A percentile compares a stretch with the other conserved stretches of the same genome.
Conservation (phyloP, 73 alveolate genomes). For the Paramecium pentaurelia region DNA sequence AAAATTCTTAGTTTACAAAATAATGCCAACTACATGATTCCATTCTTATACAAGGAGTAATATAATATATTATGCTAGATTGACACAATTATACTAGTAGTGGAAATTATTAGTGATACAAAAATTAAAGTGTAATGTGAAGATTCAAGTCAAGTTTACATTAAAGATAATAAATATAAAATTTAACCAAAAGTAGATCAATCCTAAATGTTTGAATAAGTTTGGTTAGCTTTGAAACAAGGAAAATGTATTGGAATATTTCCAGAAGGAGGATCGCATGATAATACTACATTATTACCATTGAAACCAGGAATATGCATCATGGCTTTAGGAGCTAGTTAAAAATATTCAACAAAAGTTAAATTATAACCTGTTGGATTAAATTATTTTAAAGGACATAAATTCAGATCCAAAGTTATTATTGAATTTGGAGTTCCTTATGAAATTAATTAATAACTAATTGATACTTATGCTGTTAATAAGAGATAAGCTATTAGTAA, state of each 20-base stretch:
- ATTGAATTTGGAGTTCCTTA: slow-evolving; percentile 92
- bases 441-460: slow-evolving; percentile 79
- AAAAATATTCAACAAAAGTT: slow-evolving; percentile 78
- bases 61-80: not conserved
- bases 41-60: slow-evolving; percentile 62
- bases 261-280: slow-evolving; percentile 99
- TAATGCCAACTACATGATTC: slow-evolving; percentile 65
- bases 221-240: slow-evolving; percentile 74
- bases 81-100: slow-evolving; percentile 52
- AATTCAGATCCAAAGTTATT: slow-evolving; percentile 87
- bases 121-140: slow-evolving; percentile 43
- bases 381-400: slow-evolving; percentile 87
- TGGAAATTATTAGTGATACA: slow-evolving; percentile 62
- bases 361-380: slow-evolving; percentile 90
- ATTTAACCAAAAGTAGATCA: slow-evolving; percentile 94
- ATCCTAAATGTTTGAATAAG: slow-evolving; percentile 83
- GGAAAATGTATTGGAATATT: slow-evolving; percentile 93
- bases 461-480: slow-evolving; percentile 69
- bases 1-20: slow-evolving; percentile 67
- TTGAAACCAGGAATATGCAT: slow-evolving; percentile 95
- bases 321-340: slow-evolving; percentile 95
- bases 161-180: slow-evolving; percentile 64
- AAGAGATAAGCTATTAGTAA: slow-evolving; percentile 83
- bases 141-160: slow-evolving; percentile 8
- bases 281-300: slow-evolving; percentile 85